Conservation (phyloP, 2,329 filamentous ascomycete genomes). For the Hypoxylon sp. region DNA sequence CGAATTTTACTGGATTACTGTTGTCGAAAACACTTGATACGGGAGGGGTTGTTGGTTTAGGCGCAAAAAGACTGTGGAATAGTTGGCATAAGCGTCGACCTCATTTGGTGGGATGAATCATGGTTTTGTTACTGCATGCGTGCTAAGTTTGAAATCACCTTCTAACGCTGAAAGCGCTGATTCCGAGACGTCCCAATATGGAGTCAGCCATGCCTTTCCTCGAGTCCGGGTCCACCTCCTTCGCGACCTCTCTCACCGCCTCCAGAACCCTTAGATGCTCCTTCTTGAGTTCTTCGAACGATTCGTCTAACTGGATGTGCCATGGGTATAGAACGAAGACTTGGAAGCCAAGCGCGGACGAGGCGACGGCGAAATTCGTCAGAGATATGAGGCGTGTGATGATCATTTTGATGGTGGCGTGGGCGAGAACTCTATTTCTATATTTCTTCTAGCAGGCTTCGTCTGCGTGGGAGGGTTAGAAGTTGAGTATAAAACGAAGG, state of each 20-base stretch:
- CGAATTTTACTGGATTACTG: slow-evolving; percentile 42
- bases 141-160: slow-evolving; percentile 48
- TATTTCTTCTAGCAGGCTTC: slow-evolving; percentile 29
- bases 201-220: slow-evolving; percentile 50
- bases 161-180: slow-evolving; percentile 45
- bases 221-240: slow-evolving; percentile 52
- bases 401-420: slow-evolving; percentile 49
- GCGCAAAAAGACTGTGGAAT: slow-evolving; percentile 39
- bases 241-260: slow-evolving; percentile 55
- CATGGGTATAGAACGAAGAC: slow-evolving; percentile 79
- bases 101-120: slow-evolving; percentile 37
- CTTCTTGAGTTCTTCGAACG: slow-evolving; percentile 71
- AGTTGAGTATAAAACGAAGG: slow-evolving; percentile 8
- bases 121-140: slow-evolving; percentile 44
- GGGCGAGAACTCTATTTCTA: slow-evolving; percentile 19
- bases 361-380: slow-evolving; percentile 76
- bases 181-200: slow-evolving; percentile 50
- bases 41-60: slow-evolving; percentile 31
- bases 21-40: slow-evolving; percentile 40
- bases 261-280: slow-evolving; percentile 67
- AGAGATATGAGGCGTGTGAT: slow-evolving; percentile 67
- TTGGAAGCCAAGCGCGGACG: slow-evolving; percentile 76
- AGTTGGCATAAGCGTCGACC: slow-evolving; percentile 46
- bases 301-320: slow-evolving; percentile 75
- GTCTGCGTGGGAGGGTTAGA: slow-evolving; percentile 35